Conservation (phyloP, 768 basidiomycete genomes). For the Pholiota molesta region DNA sequence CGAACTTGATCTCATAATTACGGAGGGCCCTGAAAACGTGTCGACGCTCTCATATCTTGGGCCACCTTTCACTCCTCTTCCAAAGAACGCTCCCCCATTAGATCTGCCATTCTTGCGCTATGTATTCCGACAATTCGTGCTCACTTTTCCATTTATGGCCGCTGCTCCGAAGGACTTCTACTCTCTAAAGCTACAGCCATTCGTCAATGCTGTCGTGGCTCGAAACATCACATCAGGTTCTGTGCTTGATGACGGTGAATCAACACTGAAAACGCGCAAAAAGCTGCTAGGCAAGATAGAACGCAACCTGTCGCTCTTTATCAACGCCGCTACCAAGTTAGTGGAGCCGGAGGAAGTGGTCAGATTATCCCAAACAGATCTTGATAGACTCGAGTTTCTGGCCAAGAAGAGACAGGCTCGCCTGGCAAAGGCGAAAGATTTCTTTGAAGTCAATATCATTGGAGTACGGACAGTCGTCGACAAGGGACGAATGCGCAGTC, state of each 20-base stretch:
- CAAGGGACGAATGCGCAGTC: conserved; percentile 84
- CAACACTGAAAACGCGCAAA: conserved; percentile 61
- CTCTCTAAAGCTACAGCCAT: conserved; percentile 93
- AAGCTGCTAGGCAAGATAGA: conserved; percentile 80
- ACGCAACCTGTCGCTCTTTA: conserved; percentile 80
- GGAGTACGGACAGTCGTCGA: conserved; percentile 83
- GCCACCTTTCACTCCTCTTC: conserved; percentile 78
- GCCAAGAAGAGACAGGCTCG: conserved; percentile 65
- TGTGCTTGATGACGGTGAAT: conserved; percentile 55
- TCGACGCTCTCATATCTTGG: conserved; percentile 88
- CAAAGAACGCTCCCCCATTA: conserved; percentile 53
- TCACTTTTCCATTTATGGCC: conserved; percentile 94
- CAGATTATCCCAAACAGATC: conserved; percentile 82
- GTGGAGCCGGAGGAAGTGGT: conserved; percentile 88
- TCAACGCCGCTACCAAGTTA: conserved; percentile 83
- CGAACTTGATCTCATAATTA: conserved; percentile 76
- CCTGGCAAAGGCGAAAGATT: conserved; percentile 46
- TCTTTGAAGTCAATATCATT: conserved; percentile 91
- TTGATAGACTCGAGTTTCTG: conserved; percentile 74
- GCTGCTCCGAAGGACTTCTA: conserved; percentile 92
- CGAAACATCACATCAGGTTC: conserved; percentile 73
- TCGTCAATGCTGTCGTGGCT: conserved; percentile 79
- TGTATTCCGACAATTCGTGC: conserved; percentile 89
- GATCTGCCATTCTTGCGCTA: conserved; percentile 90
- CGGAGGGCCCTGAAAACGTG: conserved; percentile 34